Evolutionary conservation across 805 yeast species (phyloP), one percentile per base, ranked within the genome.

Genomic region (Candida ficus): DNA sequence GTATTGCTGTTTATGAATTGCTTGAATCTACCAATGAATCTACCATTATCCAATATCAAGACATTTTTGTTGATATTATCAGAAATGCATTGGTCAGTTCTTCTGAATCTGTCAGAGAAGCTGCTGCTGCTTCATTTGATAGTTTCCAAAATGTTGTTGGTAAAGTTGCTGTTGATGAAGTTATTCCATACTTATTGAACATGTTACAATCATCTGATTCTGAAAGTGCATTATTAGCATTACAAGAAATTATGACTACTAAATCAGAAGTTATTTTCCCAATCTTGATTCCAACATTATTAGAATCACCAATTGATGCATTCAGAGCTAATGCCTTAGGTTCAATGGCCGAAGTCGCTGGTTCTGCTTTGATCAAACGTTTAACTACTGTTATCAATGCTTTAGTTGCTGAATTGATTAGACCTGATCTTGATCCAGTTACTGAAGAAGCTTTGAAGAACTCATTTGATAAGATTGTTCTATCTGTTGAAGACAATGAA

Each of bases 181-280:
- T 93, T 48, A 69, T 93, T 50, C 99, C 99, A 18, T 78, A 80
- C 53, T 72, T 93, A 60, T 71, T 93, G 58, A 71, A 71, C 41
- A 71, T 80, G 75, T 69, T 91, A 51, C 80, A 83, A 46, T 58
- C 71, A 3, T 66, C 73, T 13, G 76, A 73, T 16, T 78, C 90
- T 0, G 86, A 78, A 36, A 73, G 76, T 55, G 96, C 99, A 1
- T 73, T 93, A 49, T 71, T 80, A 39, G 99, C 98, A 7, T 72
- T 93, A 49, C 81, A 83, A 64, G 97, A 90, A 57, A 83, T 93
- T 52, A 86, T 91, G 95, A 76, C 93, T 10, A 80, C 89, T 3
- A 87, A 86, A 55, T 75, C 97, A 7, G 95, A 87, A 43, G 82
- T 86, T 4, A 86, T 95, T 42, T 89, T 95, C 89, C 97, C 98